phyloP scores from a whole-genome alignment of 2,329 filamentous ascomycete species.

The Meredithiella fracta region DNA sequence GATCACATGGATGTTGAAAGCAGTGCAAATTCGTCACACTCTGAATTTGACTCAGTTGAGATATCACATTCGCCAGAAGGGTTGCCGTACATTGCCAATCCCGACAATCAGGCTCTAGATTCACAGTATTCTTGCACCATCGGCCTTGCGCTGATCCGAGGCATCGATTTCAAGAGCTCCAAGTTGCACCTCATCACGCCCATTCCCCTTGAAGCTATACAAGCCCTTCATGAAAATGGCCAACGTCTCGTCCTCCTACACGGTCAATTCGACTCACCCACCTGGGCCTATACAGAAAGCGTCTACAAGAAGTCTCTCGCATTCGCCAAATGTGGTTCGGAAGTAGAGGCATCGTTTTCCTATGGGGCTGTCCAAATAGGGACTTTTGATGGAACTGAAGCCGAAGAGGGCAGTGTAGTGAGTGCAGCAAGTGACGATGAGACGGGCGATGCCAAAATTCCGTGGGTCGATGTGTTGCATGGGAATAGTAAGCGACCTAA shows the following conservation, averaged over 20 bases:
- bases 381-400: conserved; percentile 19
- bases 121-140: conserved; percentile 42
- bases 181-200: conserved; percentile 52
- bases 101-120: conserved; percentile 37
- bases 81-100: conserved; percentile 46
- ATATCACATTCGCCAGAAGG: conserved; percentile 30
- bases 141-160: conserved; percentile 53
- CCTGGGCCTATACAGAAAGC: conserved; percentile 54
- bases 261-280: conserved; percentile 51
- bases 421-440: conserved; percentile 18
- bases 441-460: conserved; percentile 21
- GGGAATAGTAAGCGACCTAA: conserved; percentile 39
- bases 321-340: conserved; percentile 7
- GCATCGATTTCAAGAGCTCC: conserved; percentile 39
- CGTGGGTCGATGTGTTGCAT: conserved; percentile 43
- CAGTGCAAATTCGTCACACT: background rate
- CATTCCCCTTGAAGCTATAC: conserved; percentile 26
- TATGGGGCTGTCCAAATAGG: conserved; percentile 7
- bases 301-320: conserved; percentile 26
- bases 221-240: conserved; percentile 25
- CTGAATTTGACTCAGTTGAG: conserved; percentile 7
- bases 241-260: conserved; percentile 45
- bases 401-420: conserved; percentile 22
- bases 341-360: conserved; percentile 8
- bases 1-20: conserved; percentile 16